A percentile compares a stretch with the other conserved stretches of the same genome.
Evolutionary conservation across 305 asterid genomes (phyloP).

Genomic region (Fraxinus latifolia): DNA sequence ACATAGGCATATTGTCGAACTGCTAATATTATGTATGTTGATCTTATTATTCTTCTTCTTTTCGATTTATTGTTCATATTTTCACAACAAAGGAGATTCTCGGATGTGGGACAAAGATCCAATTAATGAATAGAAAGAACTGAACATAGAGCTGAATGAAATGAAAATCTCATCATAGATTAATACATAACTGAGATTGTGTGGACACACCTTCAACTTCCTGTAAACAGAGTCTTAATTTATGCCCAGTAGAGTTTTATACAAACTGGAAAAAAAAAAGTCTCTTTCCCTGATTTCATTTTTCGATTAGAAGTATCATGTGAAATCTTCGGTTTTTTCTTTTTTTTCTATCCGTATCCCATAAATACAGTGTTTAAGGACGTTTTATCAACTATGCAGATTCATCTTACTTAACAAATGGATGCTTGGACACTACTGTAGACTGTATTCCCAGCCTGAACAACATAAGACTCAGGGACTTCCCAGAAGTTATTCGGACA

Average conservation of each 20-base stretch:
- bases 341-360: background rate
- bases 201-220: background rate
- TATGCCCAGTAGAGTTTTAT: background rate
- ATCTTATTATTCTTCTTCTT: no score
- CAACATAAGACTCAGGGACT: constrained; percentile 25
- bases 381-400: constrained; percentile 12
- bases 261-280: background rate
- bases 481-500: constrained; percentile 29
- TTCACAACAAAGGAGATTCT: no score
- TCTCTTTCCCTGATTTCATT: background rate
- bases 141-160: no score
- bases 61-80: no score
- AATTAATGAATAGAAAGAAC: no score
- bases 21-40: no score
- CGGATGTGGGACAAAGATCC: no score
- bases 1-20: no score
- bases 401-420: constrained; percentile 17
- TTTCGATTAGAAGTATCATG: background rate
- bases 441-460: constrained; percentile 30
- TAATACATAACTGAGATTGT: background rate
- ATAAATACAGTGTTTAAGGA: background rate
- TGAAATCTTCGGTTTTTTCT: background rate
- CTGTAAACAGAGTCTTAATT: background rate
- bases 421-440: constrained; percentile 23
- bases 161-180: no score